Conservation (phyloP, 495 filamentous ascomycete genomes). For the Acidiella bohemica region DNA sequence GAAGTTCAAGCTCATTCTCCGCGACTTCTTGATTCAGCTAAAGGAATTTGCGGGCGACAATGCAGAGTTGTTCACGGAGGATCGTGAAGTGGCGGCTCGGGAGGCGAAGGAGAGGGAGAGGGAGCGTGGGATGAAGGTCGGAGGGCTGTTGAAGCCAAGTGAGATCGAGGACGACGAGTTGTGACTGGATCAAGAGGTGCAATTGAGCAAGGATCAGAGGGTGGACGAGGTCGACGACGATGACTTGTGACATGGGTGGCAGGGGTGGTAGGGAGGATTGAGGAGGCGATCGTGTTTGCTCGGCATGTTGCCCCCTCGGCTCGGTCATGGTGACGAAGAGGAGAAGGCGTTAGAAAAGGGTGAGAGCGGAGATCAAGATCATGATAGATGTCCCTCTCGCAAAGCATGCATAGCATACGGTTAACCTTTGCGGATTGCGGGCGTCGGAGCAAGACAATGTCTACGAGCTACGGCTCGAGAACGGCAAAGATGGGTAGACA, state of each 20-base stretch:
- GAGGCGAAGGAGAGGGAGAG: conserved; percentile 49
- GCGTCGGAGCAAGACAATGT: too few species aligned
- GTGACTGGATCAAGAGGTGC: conserved; percentile 48
- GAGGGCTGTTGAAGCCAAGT: conserved; percentile 80
- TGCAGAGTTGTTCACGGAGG: conserved; percentile 87
- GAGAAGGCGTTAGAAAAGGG: too few species aligned
- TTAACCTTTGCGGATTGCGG: too few species aligned
- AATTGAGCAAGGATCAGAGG: conserved; percentile 6
- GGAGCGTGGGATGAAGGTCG: conserved; percentile 79
- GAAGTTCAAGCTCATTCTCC: conserved; percentile 83
- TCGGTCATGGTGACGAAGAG: too few species aligned
- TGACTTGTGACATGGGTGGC: background rate
- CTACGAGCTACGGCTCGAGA: too few species aligned
- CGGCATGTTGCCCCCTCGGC: too few species aligned
- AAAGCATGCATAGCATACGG: too few species aligned
- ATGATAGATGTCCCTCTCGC: too few species aligned
- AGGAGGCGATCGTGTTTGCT: background rate
- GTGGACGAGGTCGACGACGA: too few species aligned
- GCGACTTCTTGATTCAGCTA: conserved; percentile 92
- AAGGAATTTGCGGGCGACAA: conserved; percentile 83
- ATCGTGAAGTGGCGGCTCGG: conserved; percentile 74
- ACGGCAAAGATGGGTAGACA: too few species aligned
- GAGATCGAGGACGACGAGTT: conserved; percentile 92
- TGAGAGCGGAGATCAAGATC: too few species aligned
- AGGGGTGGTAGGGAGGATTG: background rate